Evolutionary conservation across 768 basidiomycete genomes (phyloP).

Genomic region (Panaeolus cyanescens): DNA sequence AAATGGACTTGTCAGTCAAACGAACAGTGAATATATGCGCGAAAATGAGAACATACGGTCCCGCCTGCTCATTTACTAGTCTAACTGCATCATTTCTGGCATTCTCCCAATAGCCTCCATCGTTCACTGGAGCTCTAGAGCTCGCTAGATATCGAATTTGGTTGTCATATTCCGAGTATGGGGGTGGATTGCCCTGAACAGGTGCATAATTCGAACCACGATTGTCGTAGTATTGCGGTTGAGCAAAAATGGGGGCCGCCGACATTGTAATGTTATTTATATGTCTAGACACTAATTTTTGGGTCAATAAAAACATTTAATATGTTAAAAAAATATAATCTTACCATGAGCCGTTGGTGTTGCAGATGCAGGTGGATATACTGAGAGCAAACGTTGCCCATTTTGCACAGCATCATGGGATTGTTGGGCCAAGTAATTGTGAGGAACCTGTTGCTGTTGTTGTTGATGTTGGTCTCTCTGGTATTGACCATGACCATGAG

Average conservation of each 20-base stretch:
- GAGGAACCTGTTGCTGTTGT: conserved; percentile 17
- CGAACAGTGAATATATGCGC: conserved; percentile 21
- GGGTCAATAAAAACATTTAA: conserved; percentile 4
- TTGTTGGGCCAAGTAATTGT: conserved; percentile 16
- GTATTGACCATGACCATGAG: conserved; percentile 19
- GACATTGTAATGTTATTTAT: conserved; percentile 59
- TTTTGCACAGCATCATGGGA: conserved; percentile 58
- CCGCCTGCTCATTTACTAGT: conserved; percentile 55
- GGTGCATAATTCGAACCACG: conserved; percentile 25
- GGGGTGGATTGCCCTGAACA: conserved; percentile 46
- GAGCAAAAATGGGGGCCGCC: conserved; percentile 61
- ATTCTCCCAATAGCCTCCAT: conserved; percentile 65
- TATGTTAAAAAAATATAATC: conserved; percentile 9
- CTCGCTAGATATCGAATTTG: conserved; percentile 59
- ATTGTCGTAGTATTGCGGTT: conserved; percentile 52
- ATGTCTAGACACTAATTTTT: conserved; percentile 61
- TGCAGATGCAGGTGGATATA: conserved; percentile 76
- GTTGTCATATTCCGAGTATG: conserved; percentile 69
- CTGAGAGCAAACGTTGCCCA: conserved; percentile 64
- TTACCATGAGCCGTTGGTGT: conserved; percentile 78
- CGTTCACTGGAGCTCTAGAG: conserved; percentile 42
- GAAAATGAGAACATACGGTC: conserved; percentile 40
- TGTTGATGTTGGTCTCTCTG: conserved; percentile 14
- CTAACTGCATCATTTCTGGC: conserved; percentile 62
- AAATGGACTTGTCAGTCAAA: conserved; percentile 15